A percentile compares a stretch with the other conserved stretches of the same genome.
Evolutionary conservation across 768 basidiomycete genomes (phyloP).

Genomic region (Lactarius sanguifluus): DNA sequence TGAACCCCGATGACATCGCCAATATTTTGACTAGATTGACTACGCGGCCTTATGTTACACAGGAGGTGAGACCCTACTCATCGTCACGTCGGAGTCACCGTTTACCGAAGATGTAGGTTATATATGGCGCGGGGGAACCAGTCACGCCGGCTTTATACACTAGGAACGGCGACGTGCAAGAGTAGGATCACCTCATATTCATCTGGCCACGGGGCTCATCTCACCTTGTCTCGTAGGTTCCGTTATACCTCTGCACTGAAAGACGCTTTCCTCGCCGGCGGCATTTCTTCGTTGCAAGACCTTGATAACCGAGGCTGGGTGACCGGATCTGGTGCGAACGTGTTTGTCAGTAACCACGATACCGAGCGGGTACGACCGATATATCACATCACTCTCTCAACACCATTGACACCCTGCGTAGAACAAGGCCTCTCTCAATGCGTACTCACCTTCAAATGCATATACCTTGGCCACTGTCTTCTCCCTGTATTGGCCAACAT

Average conservation of each 20-base stretch:
- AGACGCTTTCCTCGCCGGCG: constrained; percentile 51
- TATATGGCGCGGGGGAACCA: constrained; percentile 50
- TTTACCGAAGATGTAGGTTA: constrained; percentile 25
- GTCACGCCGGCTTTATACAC: constrained; percentile 57
- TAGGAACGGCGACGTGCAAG: constrained; percentile 62
- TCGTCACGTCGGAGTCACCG: background rate
- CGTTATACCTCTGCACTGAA: constrained; percentile 55
- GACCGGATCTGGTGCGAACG: constrained; percentile 51
- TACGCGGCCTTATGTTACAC: constrained; percentile 54
- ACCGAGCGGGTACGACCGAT: constrained; percentile 51
- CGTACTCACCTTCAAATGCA: constrained; percentile 62
- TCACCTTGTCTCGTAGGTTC: constrained; percentile 39
- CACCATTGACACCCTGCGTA: constrained; percentile 19
- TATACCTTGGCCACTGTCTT: constrained; percentile 61
- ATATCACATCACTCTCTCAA: background rate
- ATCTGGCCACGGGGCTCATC: background rate
- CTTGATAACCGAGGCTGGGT: constrained; percentile 61
- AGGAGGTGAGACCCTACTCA: constrained; percentile 43
- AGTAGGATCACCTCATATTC: constrained; percentile 37
- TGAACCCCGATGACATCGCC: constrained; percentile 50
- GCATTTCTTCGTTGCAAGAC: constrained; percentile 52
- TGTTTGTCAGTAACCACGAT: constrained; percentile 70
- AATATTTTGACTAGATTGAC: constrained; percentile 52
- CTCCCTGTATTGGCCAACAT: constrained; percentile 42
- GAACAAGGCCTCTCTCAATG: constrained; percentile 56